Evolutionary conservation across 169 alveolate genomes (phyloP).

Genomic region (Nephromyces sp.): DNA sequence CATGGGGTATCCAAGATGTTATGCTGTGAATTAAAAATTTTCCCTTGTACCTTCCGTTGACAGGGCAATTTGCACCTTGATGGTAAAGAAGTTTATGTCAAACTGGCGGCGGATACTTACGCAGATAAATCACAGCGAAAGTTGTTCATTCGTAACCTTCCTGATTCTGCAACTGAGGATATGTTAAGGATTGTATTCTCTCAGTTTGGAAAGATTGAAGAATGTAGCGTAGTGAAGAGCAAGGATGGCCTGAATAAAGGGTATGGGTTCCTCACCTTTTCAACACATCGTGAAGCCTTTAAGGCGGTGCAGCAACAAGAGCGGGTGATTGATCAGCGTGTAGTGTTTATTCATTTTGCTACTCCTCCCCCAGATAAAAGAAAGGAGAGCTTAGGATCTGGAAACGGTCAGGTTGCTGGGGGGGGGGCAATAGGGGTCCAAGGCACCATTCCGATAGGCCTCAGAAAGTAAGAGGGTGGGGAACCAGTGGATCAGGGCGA

Average conservation of each 20-base stretch:
- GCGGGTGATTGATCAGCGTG: constrained; percentile 48
- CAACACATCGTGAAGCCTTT: constrained; percentile 42
- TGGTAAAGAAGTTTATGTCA: not conserved
- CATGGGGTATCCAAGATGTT: no score
- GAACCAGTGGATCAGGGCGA: no score
- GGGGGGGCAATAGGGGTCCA: no score
- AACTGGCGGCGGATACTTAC: constrained; percentile 7
- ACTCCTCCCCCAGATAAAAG: not conserved
- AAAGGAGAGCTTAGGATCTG: no score
- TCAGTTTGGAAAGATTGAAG: constrained; percentile 48
- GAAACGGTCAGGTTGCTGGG: no score
- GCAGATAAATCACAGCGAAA: constrained; percentile 40
- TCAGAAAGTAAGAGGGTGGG: no score
- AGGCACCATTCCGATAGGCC: no score
- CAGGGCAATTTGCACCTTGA: no score
- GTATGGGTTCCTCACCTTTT: constrained; percentile 40
- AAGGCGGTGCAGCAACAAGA: constrained; percentile 52
- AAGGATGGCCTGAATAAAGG: constrained; percentile 49
- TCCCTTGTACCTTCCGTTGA: no score
- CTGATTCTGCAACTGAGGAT: constrained; percentile 43
- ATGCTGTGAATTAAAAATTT: no score
- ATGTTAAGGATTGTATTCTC: constrained; percentile 39
- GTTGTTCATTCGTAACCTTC: constrained; percentile 52
- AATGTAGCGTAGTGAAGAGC: constrained; percentile 50
- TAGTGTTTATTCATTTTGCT: constrained; percentile 36